Evolutionary conservation across 345 rosid species (phyloP).

Genomic region (Murraya koenigii): DNA sequence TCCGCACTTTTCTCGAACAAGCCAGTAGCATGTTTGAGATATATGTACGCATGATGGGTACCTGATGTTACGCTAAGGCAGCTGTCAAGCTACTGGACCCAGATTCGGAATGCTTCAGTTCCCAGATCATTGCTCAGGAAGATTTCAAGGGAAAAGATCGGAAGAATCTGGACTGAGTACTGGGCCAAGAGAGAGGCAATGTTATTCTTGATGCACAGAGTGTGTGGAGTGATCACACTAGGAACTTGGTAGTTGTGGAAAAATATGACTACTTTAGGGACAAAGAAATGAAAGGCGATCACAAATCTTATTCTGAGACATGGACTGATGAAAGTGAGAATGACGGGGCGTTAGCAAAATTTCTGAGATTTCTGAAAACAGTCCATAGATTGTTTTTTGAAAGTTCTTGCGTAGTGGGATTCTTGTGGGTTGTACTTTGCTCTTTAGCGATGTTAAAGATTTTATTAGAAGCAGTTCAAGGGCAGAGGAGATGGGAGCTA

Average conservation of each 20-base stretch:
- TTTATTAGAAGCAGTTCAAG: background rate
- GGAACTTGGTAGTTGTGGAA: background rate
- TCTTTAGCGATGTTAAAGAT: background rate
- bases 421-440: background rate
- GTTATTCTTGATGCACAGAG: background rate
- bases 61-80: background rate
- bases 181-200: background rate
- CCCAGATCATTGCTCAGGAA: conserved; percentile 6
- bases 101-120: background rate
- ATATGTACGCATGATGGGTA: conserved; percentile 17
- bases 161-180: conserved; percentile 9
- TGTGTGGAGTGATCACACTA: conserved; percentile 2
- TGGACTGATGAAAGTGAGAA: conserved; percentile 2
- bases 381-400: conserved; percentile 7
- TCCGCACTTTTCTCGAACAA: conserved; percentile 14
- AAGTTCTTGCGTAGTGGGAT: background rate
- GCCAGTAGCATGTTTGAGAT: conserved; percentile 22
- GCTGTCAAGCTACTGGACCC: conserved; percentile 10
- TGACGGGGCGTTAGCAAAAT: background rate
- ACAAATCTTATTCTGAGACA: background rate
- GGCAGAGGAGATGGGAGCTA: conserved; percentile 6
- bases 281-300: too few relatives aligned
- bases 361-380: background rate
- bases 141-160: background rate
- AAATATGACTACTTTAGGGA: background rate